These are phyloP conservation scores for Colletotrichum endophyticum DNA, from an alignment of 2,329 filamentous ascomycete genomes.

Conservation along the genomic window DNA sequence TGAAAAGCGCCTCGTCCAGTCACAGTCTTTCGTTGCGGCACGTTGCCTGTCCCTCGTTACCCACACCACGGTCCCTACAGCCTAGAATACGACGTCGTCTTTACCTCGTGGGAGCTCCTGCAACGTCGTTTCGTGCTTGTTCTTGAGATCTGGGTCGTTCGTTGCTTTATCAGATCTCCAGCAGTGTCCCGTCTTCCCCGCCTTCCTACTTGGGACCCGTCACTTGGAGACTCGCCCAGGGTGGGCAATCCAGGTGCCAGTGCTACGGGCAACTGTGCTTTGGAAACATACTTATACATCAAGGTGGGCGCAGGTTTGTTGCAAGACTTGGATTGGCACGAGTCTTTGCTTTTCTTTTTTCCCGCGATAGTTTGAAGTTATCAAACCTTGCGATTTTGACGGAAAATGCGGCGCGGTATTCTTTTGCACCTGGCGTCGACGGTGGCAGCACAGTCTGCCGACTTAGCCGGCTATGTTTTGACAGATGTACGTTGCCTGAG, in stretches of 20 bases:
- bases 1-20: conserved; percentile 1
- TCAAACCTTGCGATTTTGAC: background rate
- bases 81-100: background rate
- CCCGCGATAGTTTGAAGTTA: background rate
- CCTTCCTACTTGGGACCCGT: background rate
- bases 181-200: background rate
- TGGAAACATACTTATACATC: background rate
- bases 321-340: background rate
- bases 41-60: conserved; percentile 11
- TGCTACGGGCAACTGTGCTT: background rate
- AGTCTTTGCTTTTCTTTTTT: background rate
- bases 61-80: background rate
- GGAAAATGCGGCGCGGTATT: background rate
- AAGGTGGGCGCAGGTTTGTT: background rate
- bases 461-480: conserved; percentile 37
- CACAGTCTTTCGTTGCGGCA: conserved; percentile 4
- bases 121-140: background rate
- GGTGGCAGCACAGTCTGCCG: conserved; percentile 16
- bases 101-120: conserved; percentile 8
- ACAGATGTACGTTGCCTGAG: conserved; percentile 33
- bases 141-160: background rate
- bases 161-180: background rate
- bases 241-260: background rate
- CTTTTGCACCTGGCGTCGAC: conserved; percentile 4
- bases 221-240: background rate